phyloP scores from a whole-genome alignment of 2,329 filamentous ascomycete genomes.

The Iodosphaeria phyllophila region DNA sequence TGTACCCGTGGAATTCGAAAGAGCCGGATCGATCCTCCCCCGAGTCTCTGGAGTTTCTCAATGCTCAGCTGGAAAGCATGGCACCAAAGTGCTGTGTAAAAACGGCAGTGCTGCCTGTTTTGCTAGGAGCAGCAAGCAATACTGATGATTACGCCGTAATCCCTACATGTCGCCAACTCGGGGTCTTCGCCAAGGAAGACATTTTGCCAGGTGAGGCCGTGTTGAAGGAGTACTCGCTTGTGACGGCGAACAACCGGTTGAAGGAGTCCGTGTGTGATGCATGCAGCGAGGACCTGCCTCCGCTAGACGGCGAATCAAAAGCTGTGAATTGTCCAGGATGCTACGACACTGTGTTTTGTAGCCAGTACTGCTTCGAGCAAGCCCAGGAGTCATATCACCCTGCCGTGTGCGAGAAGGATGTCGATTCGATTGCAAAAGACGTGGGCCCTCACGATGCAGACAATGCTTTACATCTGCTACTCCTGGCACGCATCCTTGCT shows the following conservation, averaged over 20 bases:
- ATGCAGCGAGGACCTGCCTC: constrained; percentile 57
- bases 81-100: constrained; percentile 71
- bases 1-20: constrained; percentile 51
- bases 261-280: constrained; percentile 82
- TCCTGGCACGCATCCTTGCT: constrained; percentile 43
- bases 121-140: constrained; percentile 37
- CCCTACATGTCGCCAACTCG: constrained; percentile 56
- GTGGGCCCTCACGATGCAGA: constrained; percentile 38
- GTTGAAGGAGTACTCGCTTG: constrained; percentile 63
- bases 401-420: constrained; percentile 45
- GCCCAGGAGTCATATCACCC: constrained; percentile 44
- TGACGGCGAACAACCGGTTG: constrained; percentile 77
- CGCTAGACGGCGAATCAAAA: constrained; percentile 26
- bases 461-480: constrained; percentile 41
- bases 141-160: constrained; percentile 29
- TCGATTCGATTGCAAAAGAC: constrained; percentile 47
- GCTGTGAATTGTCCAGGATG: constrained; percentile 41
- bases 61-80: constrained; percentile 45
- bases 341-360: constrained; percentile 48
- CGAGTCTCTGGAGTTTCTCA: constrained; percentile 53
- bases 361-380: constrained; percentile 34
- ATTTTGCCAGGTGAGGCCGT: constrained; percentile 60
- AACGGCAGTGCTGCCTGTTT: constrained; percentile 54
- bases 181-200: constrained; percentile 73
- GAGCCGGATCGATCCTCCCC: constrained; percentile 53